These are phyloP conservation scores for Eucalyptus fibrosa DNA, from an alignment of 345 rosid species.

Conservation along the genomic window DNA sequence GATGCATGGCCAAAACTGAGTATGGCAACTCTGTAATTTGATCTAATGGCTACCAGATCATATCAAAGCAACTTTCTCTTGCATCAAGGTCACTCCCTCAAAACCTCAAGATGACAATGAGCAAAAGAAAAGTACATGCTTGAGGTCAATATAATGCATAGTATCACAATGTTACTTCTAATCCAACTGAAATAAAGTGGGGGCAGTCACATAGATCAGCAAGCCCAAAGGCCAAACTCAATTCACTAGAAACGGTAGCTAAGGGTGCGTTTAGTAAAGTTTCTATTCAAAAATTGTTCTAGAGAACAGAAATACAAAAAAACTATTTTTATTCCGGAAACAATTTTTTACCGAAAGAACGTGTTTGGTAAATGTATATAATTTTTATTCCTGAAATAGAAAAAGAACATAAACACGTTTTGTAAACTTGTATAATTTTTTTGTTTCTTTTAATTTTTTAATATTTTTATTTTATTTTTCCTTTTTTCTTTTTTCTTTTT, in stretches of 20 bases:
- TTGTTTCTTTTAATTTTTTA: too few relatives aligned
- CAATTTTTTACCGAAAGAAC: too few relatives aligned
- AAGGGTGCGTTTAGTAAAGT: rapidly evolving
- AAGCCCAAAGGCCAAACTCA: background rate
- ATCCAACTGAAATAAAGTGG: background rate
- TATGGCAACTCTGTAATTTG: background rate
- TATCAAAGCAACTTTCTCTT: background rate
- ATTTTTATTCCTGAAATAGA: too few relatives aligned
- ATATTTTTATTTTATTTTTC: too few relatives aligned
- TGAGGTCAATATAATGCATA: background rate
- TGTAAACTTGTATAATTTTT: too few relatives aligned
- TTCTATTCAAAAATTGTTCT: too few relatives aligned
- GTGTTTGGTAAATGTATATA: too few relatives aligned
- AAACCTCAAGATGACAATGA: background rate
- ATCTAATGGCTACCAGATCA: background rate
- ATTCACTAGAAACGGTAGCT: background rate
- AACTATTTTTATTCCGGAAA: rapidly evolving
- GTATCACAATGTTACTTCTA: background rate
- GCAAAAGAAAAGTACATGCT: background rate
- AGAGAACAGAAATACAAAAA: rapidly evolving
- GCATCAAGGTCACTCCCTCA: background rate
- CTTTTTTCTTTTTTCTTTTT: too few relatives aligned
- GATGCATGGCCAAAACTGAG: background rate
- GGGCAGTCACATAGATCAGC: background rate
- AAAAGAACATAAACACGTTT: too few relatives aligned